Base-by-base conservation (phyloP, 2,329 filamentous ascomycete genomes). In the Phoma herbarum region DNA sequence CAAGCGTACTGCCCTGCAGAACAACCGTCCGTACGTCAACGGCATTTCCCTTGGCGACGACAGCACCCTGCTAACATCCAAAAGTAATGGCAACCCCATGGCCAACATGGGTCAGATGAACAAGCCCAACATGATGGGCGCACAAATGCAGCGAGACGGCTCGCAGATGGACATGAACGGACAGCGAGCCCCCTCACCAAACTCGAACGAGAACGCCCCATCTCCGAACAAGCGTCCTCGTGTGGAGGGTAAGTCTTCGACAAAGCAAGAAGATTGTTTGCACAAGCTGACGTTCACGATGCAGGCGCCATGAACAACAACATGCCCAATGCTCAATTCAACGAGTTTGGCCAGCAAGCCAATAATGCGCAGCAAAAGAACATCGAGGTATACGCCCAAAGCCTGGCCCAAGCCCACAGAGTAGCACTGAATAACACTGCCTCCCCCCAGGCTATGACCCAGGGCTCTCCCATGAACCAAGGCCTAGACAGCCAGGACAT, bases 151-250 rank as follows among this genome's bases (percentile, higher is more conserved):
- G 75, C 86, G 92, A 60, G 92, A 96, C 70, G 90, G 91, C 52
- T 94, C 92, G 16, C 88, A 90, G 62, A 92, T 95, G 86, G 92
- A 96, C 69, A 90, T 90, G 77, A 92, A 90, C 78, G 90, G 90
- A 66, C 80, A 79, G 63, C 87, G 93, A 59, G 89, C 92, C 26
- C 88, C 89, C 57, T 97, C 94, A 31, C 94, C 94, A 8, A 88
- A 88, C 49, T 89, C 90, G 35, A 89, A 88, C 53, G 93, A 97
- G 52, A 95, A 95, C 71, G 93, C 92, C 25, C 92, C 93, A 4
- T 98, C 94, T 29, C 94, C 94, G 2, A 94, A 91, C 63, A 98
- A 98, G 82, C 87, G 93, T 71, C 91, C 89, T 57, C 90, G 93
- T 57, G 85, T 97, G 60, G 91, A 93, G 64, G 88, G 89, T 71